Evolutionary conservation across 495 filamentous ascomycete genomes (phyloP).

Genomic region (Penicillium psychrofluorescens): DNA sequence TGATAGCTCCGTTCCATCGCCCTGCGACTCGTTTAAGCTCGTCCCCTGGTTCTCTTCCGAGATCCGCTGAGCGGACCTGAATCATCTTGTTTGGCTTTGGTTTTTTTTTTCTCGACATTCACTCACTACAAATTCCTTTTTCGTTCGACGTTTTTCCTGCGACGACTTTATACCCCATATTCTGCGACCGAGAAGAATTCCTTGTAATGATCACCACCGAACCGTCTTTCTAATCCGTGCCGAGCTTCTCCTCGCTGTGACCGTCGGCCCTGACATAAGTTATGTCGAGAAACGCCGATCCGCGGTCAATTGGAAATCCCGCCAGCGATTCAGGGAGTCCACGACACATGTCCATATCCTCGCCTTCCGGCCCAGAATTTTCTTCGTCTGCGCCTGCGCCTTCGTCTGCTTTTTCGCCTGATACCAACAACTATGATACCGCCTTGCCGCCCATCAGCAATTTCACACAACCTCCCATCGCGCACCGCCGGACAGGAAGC

Average conservation of each 20-base stretch:
- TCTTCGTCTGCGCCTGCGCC: constrained; percentile 7
- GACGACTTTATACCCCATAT: constrained; percentile 15
- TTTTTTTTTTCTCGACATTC: constrained; percentile 12
- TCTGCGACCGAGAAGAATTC: constrained; percentile 6
- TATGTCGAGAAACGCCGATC: constrained; percentile 9
- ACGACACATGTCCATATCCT: constrained; percentile 8
- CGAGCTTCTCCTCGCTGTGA: background rate
- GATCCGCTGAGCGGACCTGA: constrained; percentile 12
- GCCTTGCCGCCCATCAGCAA: constrained; percentile 20
- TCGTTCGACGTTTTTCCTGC: constrained; percentile 1
- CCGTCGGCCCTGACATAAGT: background rate
- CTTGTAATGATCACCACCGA: constrained; percentile 13
- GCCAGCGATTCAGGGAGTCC: constrained; percentile 12
- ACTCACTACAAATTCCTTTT: background rate
- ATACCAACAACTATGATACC: constrained; percentile 17
- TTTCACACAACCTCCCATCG: constrained; percentile 10
- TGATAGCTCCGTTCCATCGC: constrained; percentile 10
- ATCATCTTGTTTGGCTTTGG: constrained; percentile 2
- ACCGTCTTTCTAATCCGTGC: background rate
- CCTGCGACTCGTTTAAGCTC: constrained; percentile 10
- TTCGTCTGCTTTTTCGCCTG: constrained; percentile 9
- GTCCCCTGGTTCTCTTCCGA: constrained; percentile 10
- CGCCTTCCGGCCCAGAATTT: constrained; percentile 10
- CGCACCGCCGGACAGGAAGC: constrained; percentile 36
- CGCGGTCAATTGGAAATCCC: constrained; percentile 14